Conservation (phyloP, 352 stramenopile genomes). For the Phytophthora tentaculata region DNA sequence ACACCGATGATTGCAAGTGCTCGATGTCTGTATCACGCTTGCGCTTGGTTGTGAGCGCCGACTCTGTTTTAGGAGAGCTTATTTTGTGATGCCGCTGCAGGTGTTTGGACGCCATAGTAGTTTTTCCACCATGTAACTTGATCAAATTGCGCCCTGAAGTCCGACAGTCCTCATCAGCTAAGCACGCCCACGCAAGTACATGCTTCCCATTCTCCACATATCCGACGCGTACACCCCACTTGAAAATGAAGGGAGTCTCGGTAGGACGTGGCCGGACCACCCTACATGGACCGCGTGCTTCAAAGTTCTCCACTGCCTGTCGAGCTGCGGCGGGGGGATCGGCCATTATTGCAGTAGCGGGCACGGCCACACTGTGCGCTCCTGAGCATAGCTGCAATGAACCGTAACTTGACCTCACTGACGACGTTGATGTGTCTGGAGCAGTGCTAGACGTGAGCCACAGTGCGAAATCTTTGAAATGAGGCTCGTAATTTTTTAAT, state of each 20-base stretch:
- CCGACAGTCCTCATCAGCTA: constrained; percentile 6
- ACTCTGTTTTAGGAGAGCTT: constrained; percentile 5
- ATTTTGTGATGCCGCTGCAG: constrained; percentile 3
- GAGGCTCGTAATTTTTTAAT: background rate
- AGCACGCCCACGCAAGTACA: background rate
- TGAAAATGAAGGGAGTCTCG: constrained; percentile 14
- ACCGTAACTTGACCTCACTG: too few species aligned
- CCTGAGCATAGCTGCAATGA: too few species aligned
- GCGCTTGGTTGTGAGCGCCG: constrained; percentile 5
- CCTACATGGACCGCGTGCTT: background rate
- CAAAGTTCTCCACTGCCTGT: constrained; percentile 1
- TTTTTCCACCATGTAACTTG: constrained; percentile 9
- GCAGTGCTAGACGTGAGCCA: background rate
- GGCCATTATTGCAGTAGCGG: background rate
- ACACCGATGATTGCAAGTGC: background rate
- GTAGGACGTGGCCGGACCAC: background rate
- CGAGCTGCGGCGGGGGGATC: background rate
- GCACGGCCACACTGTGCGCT: too few species aligned
- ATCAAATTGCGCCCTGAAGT: constrained; percentile 8
- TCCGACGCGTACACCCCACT: constrained; percentile 12
- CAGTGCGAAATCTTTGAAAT: background rate
- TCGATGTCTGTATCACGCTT: constrained; percentile 16
- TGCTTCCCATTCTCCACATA: constrained; percentile 4
- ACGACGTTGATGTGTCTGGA: too few species aligned
- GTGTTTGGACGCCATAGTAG: constrained; percentile 3